A percentile compares a stretch with the other conserved stretches of the same genome.
Conservation (phyloP, 305 asterid species). For the Ajuga reptans region DNA sequence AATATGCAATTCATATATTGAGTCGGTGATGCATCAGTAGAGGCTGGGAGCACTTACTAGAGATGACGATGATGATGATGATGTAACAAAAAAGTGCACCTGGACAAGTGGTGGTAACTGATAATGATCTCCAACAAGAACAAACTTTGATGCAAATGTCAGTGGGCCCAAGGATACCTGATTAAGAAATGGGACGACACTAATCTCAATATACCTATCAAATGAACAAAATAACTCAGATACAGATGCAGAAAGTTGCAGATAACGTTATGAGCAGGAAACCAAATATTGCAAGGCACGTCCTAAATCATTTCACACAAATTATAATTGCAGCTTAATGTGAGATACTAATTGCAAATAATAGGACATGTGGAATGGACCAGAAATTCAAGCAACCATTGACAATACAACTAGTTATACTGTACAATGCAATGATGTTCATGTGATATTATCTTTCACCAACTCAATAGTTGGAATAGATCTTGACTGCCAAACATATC, state of each 20-base stretch:
- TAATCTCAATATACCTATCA: constrained; percentile 10
- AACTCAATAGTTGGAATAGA: not conserved
- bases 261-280: constrained; percentile 17
- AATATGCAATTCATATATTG: constrained; percentile 22
- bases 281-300: constrained; percentile 9
- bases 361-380: not conserved
- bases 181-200: constrained; percentile 20
- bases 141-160: constrained; percentile 78
- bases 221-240: constrained; percentile 9
- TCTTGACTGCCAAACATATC: not conserved
- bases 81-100: constrained; percentile 38
- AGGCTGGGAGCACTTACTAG: constrained; percentile 18
- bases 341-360: not conserved
- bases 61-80: not conserved
- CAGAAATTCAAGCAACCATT: not conserved
- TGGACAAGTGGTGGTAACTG: constrained; percentile 97
- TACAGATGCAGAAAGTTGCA: not conserved
- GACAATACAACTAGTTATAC: not conserved
- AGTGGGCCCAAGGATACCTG: constrained; percentile 94
- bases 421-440: not conserved
- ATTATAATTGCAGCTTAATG: no score
- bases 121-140: constrained; percentile 97
- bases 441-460: not conserved
- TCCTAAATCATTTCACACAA: no score
- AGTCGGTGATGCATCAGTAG: constrained; percentile 20